A percentile compares a stretch with the other conserved stretches of the same genome.
Conservation (phyloP, 2,329 filamentous ascomycete species). For the Cordyceps javanica region DNA sequence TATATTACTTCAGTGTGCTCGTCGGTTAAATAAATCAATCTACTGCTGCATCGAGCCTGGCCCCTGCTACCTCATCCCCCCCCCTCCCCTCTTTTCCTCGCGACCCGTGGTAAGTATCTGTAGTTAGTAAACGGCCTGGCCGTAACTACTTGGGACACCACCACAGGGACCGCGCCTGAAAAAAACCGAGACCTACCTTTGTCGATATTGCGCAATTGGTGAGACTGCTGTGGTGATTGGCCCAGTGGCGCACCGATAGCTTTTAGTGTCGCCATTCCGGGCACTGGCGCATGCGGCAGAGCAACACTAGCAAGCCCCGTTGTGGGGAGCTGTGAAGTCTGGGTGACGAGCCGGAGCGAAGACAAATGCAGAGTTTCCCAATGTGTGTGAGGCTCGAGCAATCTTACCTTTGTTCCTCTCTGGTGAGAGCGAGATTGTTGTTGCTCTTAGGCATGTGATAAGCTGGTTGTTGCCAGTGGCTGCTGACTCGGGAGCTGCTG, state of each 20-base stretch:
- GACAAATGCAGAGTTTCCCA: background rate
- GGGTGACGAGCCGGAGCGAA: background rate
- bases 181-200: background rate
- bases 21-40: background rate
- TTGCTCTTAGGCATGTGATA: too few species aligned
- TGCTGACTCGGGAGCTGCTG: too few species aligned
- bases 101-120: too few species aligned
- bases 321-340: conserved; percentile 1
- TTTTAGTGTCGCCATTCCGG: background rate
- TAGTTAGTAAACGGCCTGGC: background rate
- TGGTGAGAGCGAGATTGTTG: too few species aligned
- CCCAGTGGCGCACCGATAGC: background rate
- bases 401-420: too few species aligned
- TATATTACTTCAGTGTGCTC: background rate
- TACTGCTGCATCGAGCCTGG: background rate
- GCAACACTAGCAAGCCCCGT: background rate
- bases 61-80: background rate
- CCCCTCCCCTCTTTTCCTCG: background rate
- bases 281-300: conserved; percentile 8
- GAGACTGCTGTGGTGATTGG: conserved; percentile 6
- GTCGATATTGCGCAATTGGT: conserved; percentile 8
- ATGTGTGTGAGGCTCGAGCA: background rate
- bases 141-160: too few species aligned
- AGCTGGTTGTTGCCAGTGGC: too few species aligned
- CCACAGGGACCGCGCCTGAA: background rate